Evolutionary conservation across 768 basidiomycete genomes (phyloP), one percentile per base, ranked within the genome.

Genomic region (Hypholoma fasciculare): DNA sequence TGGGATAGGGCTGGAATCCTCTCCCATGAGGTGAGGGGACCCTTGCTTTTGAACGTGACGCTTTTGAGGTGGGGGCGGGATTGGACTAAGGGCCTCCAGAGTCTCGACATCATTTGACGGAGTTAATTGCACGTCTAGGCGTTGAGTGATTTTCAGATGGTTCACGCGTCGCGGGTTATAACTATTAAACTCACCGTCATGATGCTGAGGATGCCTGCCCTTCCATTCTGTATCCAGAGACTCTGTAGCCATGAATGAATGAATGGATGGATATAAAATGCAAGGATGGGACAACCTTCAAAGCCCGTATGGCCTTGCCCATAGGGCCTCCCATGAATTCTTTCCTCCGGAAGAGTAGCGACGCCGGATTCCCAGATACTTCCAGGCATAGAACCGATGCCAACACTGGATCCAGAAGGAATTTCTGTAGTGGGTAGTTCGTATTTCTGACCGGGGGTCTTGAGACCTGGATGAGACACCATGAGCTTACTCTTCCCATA

Each of bases 321-420:
- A 30, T 50, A 61, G n/a, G 60, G 60, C 6, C 49, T 52, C 4
- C 60, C 60, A 12, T 61, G 36, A 13, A 61, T 53, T 34, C 61
- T 61, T 39, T 68, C 64, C 27, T 64, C 64, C 16, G 64, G 67
- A 11, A 60, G 40, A 14, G 60, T 59, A 16, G 63, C 67, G n/a
- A 65, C 67, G 1, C 64, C 61, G 14, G 52, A 47, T 44, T 64
- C 66, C 6, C 26, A 19, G 39, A 57, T 62, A 4, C 43, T 37
- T 0, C 66, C 66, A 23, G 66, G 66, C 36, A 67, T 52, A 12
- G 62, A 63, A 2, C 66, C 66, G 16, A 65, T 51, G 8, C 66
- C 66, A 48, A 61, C 43, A 20, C 39, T 16, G 9, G 64, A 62
- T 34, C 60, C 61, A 36, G 62, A 59, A 12, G 62, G 65, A 4